Evolutionary conservation across 1,139 yeast species (phyloP), one percentile per base, ranked within the genome.

Genomic region (Saccharomyces uvarum): DNA sequence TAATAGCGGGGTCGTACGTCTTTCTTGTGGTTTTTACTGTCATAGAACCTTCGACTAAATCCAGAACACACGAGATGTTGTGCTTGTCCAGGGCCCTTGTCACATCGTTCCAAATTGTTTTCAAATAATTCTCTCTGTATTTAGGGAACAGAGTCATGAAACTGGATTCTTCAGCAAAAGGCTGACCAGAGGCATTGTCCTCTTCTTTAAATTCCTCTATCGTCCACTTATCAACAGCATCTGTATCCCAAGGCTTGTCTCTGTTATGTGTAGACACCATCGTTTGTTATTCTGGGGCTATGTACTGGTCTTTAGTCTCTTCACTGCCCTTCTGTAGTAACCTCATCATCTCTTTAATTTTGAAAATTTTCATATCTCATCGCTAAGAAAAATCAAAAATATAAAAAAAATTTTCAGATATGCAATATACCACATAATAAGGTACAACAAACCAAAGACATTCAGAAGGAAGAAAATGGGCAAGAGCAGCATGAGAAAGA

Each of bases 161-260:
- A 51, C 95, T 86, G 19, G 96, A 87, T 69, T 93, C 99, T 71
- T 93, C 99, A 14, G 96, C 80, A 68, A 93, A 93, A 47, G 96
- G 86, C 54, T 80, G 79, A 0, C 97, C 97, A 8, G 91, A 81
- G 3, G 81, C 83, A 68, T 90, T 88, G 69, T 93, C 96, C 65
- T 89, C 97, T 1, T 90, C 90, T 63, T 80, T 86, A 76, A 93
- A 93, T 59, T 90, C 95, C 42, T 90, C 96, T 48, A 84, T 77
- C 61, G 80, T 76, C 99, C 99, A 93, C 70, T 93, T 91, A 69
- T 93, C 97, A 59, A 93, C 85, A 65, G 90, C 97, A 28, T 88
- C 89, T 13, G 97, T 90, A 69, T 93, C 98, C 98, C 99, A 91
- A 54, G 98, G 98, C 72, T 93, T 93, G 65, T 91, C 98, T 69